Conservation (phyloP, 305 asterid genomes). For the Rubia tinctorum region DNA sequence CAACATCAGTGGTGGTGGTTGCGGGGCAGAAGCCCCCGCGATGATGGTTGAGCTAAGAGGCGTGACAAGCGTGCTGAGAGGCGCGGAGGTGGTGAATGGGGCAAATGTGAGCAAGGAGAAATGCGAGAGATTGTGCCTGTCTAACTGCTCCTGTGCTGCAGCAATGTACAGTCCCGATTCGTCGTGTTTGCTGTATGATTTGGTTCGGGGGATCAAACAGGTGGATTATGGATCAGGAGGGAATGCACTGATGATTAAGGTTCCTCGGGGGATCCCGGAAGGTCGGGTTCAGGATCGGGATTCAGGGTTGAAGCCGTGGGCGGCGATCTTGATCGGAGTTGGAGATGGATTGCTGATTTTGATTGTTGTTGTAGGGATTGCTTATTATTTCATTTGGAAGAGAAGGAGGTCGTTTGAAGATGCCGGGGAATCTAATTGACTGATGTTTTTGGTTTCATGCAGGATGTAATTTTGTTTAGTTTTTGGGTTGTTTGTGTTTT, state of each 20-base stretch:
- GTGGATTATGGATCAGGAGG: conserved; percentile 24
- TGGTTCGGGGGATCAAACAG: conserved; percentile 64
- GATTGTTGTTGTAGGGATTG: conserved; percentile 59
- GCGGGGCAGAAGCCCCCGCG: conserved; percentile 30
- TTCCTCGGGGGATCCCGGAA: conserved; percentile 27
- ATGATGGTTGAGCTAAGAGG: conserved; percentile 69
- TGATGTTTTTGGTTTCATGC: too few species aligned
- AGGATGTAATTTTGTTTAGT: too few species aligned
- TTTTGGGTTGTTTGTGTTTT: neutral
- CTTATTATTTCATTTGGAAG: conserved; percentile 44
- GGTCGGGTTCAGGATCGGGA: conserved; percentile 28
- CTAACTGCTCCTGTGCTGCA: conserved; percentile 64
- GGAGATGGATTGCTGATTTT: conserved; percentile 67
- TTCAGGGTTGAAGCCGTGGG: conserved; percentile 67
- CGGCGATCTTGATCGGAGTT: conserved; percentile 47
- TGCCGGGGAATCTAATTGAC: neutral
- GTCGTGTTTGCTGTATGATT: conserved; percentile 44
- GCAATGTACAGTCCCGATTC: conserved; percentile 36
- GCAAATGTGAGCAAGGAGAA: conserved; percentile 33
- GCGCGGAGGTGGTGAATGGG: conserved; percentile 21
- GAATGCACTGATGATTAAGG: conserved; percentile 54
- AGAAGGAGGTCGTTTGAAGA: conserved; percentile 28
- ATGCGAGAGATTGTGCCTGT: conserved; percentile 46
- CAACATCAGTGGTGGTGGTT: conserved; percentile 27
- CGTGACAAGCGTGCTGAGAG: conserved; percentile 48